phyloP scores from a whole-genome alignment of 2,329 filamentous ascomycete genomes.

The Colletotrichum zoysiae region DNA sequence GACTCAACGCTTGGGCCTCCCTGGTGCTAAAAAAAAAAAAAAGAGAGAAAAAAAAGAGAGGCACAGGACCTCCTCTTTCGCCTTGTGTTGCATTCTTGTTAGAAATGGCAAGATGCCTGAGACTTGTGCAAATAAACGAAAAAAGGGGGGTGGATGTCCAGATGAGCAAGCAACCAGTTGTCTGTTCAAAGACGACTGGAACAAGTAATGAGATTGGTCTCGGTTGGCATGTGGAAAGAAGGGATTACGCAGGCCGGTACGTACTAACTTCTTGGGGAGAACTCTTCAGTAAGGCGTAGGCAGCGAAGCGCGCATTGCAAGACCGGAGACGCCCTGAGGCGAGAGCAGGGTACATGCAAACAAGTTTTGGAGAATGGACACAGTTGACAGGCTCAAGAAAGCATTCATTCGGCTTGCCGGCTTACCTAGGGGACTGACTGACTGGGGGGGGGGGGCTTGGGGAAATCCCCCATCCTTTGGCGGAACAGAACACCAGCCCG shows the following conservation, averaged over 20 bases:
- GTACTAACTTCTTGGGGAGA: not conserved
- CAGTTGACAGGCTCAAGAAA: not conserved
- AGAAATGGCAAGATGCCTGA: not conserved
- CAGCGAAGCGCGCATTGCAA: not conserved
- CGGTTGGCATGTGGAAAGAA: conserved; percentile 2
- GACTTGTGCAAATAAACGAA: not conserved
- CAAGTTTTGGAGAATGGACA: too few relatives aligned
- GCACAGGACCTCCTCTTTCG: not conserved
- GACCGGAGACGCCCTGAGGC: not conserved
- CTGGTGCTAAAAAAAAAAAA: not conserved
- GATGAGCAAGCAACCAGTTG: not conserved
- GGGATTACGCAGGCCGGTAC: conserved; percentile 8
- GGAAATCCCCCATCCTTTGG: not conserved
- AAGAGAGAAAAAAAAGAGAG: too few relatives aligned
- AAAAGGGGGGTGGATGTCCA: not conserved
- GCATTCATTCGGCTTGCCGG: not conserved
- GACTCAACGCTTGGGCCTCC: conserved; percentile 27
- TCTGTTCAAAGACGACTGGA: not conserved
- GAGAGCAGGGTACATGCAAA: not conserved
- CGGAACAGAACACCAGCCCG: not conserved
- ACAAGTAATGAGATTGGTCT: not conserved
- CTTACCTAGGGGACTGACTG: not conserved
- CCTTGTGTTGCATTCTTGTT: not conserved
- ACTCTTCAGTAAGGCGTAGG: conserved; percentile 7
- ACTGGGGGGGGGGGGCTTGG: not conserved